These are phyloP conservation scores for Ophiostoma angusticollis DNA, from an alignment of 2,329 filamentous ascomycete species.

Conservation along the genomic window DNA sequence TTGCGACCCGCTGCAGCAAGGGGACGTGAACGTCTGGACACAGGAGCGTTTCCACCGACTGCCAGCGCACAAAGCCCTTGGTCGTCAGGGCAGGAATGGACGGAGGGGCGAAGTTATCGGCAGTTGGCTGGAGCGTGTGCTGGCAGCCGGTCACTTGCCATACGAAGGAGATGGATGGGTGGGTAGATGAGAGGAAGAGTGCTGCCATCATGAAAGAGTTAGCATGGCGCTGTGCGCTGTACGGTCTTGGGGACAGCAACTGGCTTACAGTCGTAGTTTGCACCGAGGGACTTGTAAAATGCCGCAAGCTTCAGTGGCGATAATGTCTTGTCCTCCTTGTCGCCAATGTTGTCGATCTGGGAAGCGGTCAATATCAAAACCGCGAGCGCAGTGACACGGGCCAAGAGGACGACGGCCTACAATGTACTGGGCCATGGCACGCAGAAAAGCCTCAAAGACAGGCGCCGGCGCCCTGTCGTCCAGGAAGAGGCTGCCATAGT, in stretches of 20 bases:
- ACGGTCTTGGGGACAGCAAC: too few species aligned
- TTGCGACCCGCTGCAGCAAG: constrained; percentile 69
- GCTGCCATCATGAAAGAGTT: constrained; percentile 24
- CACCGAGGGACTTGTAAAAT: constrained; percentile 64
- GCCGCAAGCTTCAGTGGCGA: constrained; percentile 60
- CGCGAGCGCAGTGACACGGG: neutral
- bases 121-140: constrained; percentile 68
- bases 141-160: constrained; percentile 86
- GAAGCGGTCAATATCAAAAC: constrained; percentile 1
- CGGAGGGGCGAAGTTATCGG: constrained; percentile 60
- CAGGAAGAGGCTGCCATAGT: constrained; percentile 58
- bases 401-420: constrained; percentile 34
- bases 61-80: constrained; percentile 83
- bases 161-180: constrained; percentile 72
- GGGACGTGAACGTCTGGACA: constrained; percentile 78
- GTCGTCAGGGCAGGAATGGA: constrained; percentile 71
- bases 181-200: constrained; percentile 65
- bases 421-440: constrained; percentile 56
- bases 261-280: constrained; percentile 59
- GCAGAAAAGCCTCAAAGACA: constrained; percentile 52
- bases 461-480: constrained; percentile 54
- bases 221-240: neutral
- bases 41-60: constrained; percentile 79
- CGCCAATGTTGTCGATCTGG: constrained; percentile 45
- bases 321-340: constrained; percentile 38